Conservation (phyloP, 108 stramenopile genomes). For the Cyclostephanos tholiformis region DNA sequence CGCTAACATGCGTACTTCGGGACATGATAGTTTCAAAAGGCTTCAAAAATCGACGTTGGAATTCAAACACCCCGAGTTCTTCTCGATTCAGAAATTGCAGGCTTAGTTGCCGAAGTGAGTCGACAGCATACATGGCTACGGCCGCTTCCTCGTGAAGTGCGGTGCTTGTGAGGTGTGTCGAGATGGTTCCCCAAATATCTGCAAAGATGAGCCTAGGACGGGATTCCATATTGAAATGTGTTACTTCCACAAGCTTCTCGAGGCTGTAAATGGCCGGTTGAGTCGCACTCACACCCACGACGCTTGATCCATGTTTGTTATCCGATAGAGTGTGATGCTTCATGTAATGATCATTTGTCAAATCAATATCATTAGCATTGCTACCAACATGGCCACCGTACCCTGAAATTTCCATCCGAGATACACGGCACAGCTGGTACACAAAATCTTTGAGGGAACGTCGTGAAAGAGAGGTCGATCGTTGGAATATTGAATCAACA, state of each 20-base stretch:
- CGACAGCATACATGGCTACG: conserved; percentile 97
- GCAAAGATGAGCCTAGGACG: conserved; percentile 94
- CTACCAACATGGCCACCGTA: conserved; percentile 74
- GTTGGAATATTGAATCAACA: conserved; percentile 87
- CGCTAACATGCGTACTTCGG: conserved; percentile 59
- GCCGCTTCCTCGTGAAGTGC: conserved; percentile 92
- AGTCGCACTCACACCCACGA: conserved; percentile 46
- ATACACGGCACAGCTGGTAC: conserved; percentile 88
- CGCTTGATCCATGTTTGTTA: conserved; percentile 17
- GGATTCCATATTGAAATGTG: conserved; percentile 97
- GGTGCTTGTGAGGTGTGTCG: conserved; percentile 88
- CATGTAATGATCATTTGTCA: conserved; percentile 75
- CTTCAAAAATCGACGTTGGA: conserved; percentile 93
- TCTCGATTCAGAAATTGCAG: conserved; percentile 94
- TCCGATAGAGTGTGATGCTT: conserved; percentile 63
- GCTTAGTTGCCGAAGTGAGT: conserved; percentile 96
- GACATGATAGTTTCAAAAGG: conserved; percentile 94
- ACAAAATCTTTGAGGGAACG: conserved; percentile 89
- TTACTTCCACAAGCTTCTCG: conserved; percentile 97
- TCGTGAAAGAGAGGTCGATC: conserved; percentile 75
- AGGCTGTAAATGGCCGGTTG: conserved; percentile 95
- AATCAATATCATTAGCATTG: conserved; percentile 69
- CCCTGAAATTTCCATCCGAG: conserved; percentile 91
- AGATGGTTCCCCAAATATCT: conserved; percentile 92
- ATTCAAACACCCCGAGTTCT: conserved; percentile 94